Base-by-base conservation (phyloP, 495 filamentous ascomycete genomes). In the Trichoderma virens region DNA sequence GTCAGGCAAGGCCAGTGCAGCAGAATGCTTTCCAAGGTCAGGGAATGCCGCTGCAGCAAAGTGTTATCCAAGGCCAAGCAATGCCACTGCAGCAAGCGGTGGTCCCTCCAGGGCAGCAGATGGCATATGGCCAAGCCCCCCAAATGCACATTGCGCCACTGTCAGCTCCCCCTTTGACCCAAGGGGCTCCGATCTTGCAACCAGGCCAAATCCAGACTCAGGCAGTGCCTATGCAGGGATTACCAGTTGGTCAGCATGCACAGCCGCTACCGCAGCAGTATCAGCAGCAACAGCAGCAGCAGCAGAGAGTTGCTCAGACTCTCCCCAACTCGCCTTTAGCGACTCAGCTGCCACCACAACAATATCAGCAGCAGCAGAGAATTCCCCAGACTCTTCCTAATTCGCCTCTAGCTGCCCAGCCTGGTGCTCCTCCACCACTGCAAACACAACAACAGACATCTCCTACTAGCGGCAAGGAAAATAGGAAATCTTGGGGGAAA, bases 401-500 rank as follows among this genome's bases (percentile, higher is more conserved):
- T 32, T 13, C n/a, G 18, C 25, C 8, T 59, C 5, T 18, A 3
- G 30, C 23, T 3, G 25, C 54, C 7, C 54, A 59, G 3, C 54
- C 54, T 16, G 54, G n/a, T 9, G 3, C 54, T 11, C 27, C 31
- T 1, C 59, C 59, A 9, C 59, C 31, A 11, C n/a, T 39, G 18
- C 59, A 25, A 34, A 61, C 59, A 31, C 8, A 23, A 14, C 51
- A 28, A 4, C 51, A 31, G 11, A 30, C 31, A 14, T 61, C 59
- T 3, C 59, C 59, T 38, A 35, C 59, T 18, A n/a, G 51, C 3
- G 25, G 25, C 31, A 61, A 61, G 31, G 59, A 61, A n/a, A 61
- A 61, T n/a, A 39, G 35, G 31, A 61, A 61, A 23, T 35, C 31
- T 3, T 61, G 59, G 59, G 35, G 31, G 18, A 61, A 61, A 31